A percentile compares a stretch with the other conserved stretches of the same genome.
phyloP scores from a whole-genome alignment of 805 yeast species.

The Ogataea pilisensis region DNA sequence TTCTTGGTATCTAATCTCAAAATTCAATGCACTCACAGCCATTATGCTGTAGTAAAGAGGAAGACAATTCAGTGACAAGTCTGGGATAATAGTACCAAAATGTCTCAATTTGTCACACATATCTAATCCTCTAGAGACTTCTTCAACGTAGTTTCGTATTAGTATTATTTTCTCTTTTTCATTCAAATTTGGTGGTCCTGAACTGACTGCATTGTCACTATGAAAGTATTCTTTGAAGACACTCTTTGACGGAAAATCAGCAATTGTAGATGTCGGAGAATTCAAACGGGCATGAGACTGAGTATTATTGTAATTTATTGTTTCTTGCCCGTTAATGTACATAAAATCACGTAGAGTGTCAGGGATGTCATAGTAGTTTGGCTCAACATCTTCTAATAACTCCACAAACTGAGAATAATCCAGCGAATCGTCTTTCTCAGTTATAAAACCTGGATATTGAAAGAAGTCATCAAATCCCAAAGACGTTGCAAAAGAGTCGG shows the following conservation, averaged over 20 bases:
- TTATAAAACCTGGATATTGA: constrained; percentile 11
- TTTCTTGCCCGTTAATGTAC: constrained; percentile 33
- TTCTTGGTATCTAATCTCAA: constrained; percentile 17
- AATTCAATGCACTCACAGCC: constrained; percentile 23
- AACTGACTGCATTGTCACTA: constrained; percentile 15
- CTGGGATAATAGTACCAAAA: constrained; percentile 16
- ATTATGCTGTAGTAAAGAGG: constrained; percentile 16
- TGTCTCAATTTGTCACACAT: constrained; percentile 29
- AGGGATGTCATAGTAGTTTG: constrained; percentile 26
- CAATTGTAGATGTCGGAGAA: constrained; percentile 3
- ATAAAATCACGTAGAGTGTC: constrained; percentile 35
- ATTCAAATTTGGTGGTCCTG: constrained; percentile 8
- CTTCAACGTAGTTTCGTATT: constrained; percentile 32
- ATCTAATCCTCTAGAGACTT: constrained; percentile 38
- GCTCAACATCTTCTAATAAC: constrained; percentile 3
- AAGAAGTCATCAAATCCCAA: too few species aligned
- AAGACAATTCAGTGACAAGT: constrained; percentile 13
- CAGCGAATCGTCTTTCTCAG: background rate
- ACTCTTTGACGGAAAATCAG: constrained; percentile 16
- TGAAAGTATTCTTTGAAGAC: constrained; percentile 19
- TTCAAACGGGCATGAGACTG: constrained; percentile 8
- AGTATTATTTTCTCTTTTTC: constrained; percentile 26
- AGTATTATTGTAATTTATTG: too few species aligned
- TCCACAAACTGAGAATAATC: background rate
- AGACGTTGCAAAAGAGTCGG: too few species aligned